Conservation (phyloP, 106 monocot species). For the Narthecium ossifragum region DNA sequence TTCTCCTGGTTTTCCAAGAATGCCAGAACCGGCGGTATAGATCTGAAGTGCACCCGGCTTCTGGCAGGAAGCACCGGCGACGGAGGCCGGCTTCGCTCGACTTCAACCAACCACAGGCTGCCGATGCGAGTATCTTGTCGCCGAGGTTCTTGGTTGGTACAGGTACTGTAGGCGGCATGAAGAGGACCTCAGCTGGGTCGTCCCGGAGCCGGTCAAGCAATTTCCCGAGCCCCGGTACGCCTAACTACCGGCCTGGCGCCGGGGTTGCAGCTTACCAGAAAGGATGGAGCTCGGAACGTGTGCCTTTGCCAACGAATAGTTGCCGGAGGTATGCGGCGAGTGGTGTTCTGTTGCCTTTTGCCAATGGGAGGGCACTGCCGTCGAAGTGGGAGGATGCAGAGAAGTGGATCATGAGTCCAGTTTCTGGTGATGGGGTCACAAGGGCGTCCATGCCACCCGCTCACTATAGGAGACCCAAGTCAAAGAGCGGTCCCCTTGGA, state of each 20-base stretch:
- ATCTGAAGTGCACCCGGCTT: conserved; percentile 28
- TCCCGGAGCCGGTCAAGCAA: conserved; percentile 35
- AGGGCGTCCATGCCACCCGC: conserved; percentile 21
- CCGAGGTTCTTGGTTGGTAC: conserved; percentile 28
- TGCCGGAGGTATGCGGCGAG: conserved; percentile 27
- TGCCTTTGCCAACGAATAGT: conserved; percentile 35
- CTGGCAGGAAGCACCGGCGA: conserved; percentile 12
- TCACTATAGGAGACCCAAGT: conserved; percentile 72
- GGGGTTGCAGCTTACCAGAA: conserved; percentile 31
- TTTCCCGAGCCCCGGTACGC: conserved; percentile 62
- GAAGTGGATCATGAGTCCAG: conserved; percentile 89
- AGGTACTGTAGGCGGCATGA: conserved; percentile 21
- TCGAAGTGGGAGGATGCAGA: conserved; percentile 99
- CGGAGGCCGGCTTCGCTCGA: conserved; percentile 43
- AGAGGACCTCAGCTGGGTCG: conserved; percentile 27
- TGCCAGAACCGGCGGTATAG: conserved; percentile 38
- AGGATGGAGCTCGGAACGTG: conserved; percentile 70
- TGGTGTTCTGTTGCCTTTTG: conserved; percentile 42
- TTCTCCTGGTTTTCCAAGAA: conserved; percentile 20
- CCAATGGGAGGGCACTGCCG: conserved; percentile 60
- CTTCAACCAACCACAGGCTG: conserved; percentile 19
- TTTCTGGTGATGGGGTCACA: conserved; percentile 46
- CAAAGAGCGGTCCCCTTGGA: conserved; percentile 89
- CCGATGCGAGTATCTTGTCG: conserved; percentile 35
- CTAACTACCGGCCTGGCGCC: conserved; percentile 44